Conservation (phyloP, 129 eudicot genomes). For the Arctium minus region DNA sequence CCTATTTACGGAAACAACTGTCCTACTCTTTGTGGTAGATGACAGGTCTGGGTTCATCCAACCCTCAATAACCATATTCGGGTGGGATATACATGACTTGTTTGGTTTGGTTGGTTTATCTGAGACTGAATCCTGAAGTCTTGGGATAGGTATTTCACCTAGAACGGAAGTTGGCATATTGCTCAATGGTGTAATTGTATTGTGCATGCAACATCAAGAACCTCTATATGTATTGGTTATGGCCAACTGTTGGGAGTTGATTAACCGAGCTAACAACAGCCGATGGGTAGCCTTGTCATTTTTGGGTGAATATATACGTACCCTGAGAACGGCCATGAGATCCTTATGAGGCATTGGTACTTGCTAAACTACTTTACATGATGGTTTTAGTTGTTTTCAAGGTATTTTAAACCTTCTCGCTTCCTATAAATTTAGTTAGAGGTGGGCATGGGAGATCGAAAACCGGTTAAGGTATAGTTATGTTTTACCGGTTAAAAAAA, state of each 20-base stretch:
- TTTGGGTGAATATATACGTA: background rate
- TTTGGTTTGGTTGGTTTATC: background rate
- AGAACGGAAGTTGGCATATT: background rate
- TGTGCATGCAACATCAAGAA: background rate
- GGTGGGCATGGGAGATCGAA: no score
- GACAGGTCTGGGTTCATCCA: background rate
- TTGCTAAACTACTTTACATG: no score
- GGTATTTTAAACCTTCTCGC: no score
- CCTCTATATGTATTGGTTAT: background rate
- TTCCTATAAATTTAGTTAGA: no score
- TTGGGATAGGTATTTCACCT: background rate
- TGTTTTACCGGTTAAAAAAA: no score
- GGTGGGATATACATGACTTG: no score
- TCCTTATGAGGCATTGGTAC: no score
- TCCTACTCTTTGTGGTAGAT: background rate
- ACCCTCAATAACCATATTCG: background rate
- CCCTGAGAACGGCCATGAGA: background rate
- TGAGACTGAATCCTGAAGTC: background rate
- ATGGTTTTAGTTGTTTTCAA: no score
- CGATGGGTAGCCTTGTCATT: background rate
- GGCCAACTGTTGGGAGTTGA: background rate
- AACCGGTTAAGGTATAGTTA: no score
- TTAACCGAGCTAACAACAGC: background rate
- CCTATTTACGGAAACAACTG: background rate
- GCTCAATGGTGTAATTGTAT: background rate